Evolutionary conservation across 2,329 filamentous ascomycete species (phyloP).

Genomic region (Neonectria hederae): DNA sequence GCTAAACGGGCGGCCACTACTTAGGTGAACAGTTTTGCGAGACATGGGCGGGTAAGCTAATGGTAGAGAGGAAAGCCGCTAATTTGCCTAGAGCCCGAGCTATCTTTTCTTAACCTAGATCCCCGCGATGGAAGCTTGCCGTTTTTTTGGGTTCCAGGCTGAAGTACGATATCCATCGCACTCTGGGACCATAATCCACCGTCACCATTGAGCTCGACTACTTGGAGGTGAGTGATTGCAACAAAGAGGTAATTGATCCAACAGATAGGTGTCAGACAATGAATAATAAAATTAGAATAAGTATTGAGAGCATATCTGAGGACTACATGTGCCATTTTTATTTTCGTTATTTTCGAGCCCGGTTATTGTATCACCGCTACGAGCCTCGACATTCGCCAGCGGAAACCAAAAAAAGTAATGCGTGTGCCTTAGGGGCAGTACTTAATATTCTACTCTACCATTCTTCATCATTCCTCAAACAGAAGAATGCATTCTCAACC

Average conservation of each 20-base stretch:
- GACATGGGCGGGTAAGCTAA: background rate
- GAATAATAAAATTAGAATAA: background rate
- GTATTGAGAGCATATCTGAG: background rate
- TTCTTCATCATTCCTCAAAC: background rate
- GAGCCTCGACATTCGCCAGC: too few relatives aligned
- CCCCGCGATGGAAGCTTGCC: background rate
- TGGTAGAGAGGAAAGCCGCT: background rate
- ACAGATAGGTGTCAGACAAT: background rate
- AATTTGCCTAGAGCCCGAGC: background rate
- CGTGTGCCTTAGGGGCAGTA: too few relatives aligned
- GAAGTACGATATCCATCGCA: constrained; percentile 59
- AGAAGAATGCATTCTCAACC: too few relatives aligned
- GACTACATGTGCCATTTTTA: background rate
- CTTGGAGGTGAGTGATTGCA: constrained; percentile 50
- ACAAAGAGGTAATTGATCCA: background rate
- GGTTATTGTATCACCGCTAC: background rate
- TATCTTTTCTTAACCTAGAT: background rate
- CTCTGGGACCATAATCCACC: constrained; percentile 55
- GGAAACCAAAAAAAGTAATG: too few relatives aligned
- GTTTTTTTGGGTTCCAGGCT: too few relatives aligned
- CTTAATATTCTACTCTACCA: too few relatives aligned
- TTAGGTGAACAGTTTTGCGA: background rate
- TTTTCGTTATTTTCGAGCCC: background rate
- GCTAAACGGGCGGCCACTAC: background rate
- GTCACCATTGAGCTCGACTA: constrained; percentile 63